Conservation (phyloP, 176 grass and related monocot species). For the Oryza punctata region DNA sequence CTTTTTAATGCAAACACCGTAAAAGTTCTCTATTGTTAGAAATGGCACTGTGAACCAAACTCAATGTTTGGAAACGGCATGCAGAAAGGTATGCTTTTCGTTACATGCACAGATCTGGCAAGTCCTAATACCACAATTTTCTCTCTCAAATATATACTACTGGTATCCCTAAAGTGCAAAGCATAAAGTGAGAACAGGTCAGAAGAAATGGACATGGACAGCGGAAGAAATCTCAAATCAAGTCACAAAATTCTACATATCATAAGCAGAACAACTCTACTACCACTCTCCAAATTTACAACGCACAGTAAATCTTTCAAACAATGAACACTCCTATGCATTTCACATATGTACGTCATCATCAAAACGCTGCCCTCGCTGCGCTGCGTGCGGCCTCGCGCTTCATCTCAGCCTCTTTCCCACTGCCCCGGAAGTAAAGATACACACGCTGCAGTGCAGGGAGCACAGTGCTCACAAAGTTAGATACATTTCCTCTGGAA, state of each 20-base stretch:
- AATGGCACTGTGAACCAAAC: too few relatives aligned
- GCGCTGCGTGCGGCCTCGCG: slow-evolving; percentile 45
- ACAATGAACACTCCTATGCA: background rate
- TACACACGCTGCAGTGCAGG: slow-evolving; percentile 53
- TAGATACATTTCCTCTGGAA: background rate
- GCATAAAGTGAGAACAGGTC: background rate
- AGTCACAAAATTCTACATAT: background rate
- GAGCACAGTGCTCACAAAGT: background rate
- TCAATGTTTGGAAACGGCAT: too few relatives aligned
- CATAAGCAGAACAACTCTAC: background rate
- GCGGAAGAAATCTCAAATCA: background rate
- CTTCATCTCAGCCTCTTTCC: slow-evolving; percentile 64
- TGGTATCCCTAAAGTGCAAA: background rate
- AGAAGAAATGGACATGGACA: background rate
- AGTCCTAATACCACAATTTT: background rate
- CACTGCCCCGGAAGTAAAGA: slow-evolving; percentile 65
- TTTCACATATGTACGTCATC: background rate
- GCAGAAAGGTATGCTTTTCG: too few relatives aligned
- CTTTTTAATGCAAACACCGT: too few relatives aligned
- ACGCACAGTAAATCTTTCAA: background rate
- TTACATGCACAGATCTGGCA: too few relatives aligned
- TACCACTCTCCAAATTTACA: slow-evolving; percentile 2
- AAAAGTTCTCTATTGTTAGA: too few relatives aligned
- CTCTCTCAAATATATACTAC: background rate
- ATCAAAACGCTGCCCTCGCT: slow-evolving; percentile 61